Percentiles rank a stretch among this genome's conserved stretches.
Conservation (phyloP, 2,329 filamentous ascomycete species). For the Penicillium sp. region DNA sequence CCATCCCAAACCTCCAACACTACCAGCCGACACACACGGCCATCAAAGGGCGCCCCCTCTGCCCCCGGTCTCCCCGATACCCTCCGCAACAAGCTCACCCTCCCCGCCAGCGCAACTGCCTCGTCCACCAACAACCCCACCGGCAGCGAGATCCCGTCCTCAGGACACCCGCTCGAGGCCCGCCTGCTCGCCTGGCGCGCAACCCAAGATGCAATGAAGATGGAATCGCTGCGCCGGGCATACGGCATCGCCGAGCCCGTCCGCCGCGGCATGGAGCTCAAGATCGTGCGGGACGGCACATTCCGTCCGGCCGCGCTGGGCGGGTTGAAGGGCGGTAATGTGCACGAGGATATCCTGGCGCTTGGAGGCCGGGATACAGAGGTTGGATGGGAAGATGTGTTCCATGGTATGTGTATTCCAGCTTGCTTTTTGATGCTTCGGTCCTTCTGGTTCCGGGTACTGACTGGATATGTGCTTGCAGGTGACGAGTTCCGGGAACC, state of each 20-base stretch:
- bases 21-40: constrained; percentile 54
- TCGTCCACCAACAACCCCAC: constrained; percentile 40
- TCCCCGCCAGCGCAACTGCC: constrained; percentile 51
- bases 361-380: constrained; percentile 68
- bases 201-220: constrained; percentile 82
- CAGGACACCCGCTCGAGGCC: constrained; percentile 83
- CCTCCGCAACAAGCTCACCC: constrained; percentile 77
- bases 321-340: constrained; percentile 56
- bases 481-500: constrained; percentile 67
- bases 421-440: constrained; percentile 9
- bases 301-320: constrained; percentile 73
- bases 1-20: constrained; percentile 63
- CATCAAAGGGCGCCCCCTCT: constrained; percentile 73
- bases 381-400: constrained; percentile 92
- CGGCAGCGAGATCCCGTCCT: constrained; percentile 49
- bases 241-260: constrained; percentile 94
- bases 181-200: constrained; percentile 86
- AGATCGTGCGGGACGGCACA: constrained; percentile 71
- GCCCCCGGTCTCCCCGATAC: constrained; percentile 92
- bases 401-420: constrained; percentile 56
- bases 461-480: constrained; percentile 25
- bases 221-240: constrained; percentile 79
- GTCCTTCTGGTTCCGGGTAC: constrained; percentile 6
- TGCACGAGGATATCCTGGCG: constrained; percentile 83
- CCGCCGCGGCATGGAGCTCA: constrained; percentile 89